Percentiles rank a stretch among this genome's conserved stretches.
phyloP scores from a whole-genome alignment of 768 basidiomycete species.

The Hirschioporus abietinus region DNA sequence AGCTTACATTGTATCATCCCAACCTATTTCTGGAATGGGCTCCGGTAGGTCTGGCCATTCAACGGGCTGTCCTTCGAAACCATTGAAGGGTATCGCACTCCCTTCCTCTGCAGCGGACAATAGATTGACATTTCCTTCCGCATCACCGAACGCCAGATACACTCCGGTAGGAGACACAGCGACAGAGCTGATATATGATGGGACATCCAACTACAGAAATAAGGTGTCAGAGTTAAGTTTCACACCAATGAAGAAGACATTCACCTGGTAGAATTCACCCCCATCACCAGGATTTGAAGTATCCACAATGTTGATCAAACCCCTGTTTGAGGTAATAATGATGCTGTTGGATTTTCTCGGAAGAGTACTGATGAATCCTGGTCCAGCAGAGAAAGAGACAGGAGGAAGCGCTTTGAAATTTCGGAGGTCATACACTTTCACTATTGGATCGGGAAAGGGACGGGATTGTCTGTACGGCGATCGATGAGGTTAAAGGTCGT shows the following conservation, averaged over 20 bases:
- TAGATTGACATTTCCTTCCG: conserved; percentile 78
- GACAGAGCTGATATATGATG: conserved; percentile 72
- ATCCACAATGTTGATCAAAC: conserved; percentile 83
- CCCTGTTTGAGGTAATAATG: conserved; percentile 72
- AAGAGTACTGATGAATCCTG: conserved; percentile 77
- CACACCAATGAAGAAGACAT: conserved; percentile 6
- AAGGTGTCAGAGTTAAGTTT: neutral
- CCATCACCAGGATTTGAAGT: conserved; percentile 60
- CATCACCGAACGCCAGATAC: conserved; percentile 92
- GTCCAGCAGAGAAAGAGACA: conserved; percentile 80
- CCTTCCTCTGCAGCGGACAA: conserved; percentile 64
- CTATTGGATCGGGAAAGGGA: conserved; percentile 84
- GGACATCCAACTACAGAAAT: conserved; percentile 52
- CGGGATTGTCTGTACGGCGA: conserved; percentile 62
- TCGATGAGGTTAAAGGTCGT: conserved; percentile 12
- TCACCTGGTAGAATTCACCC: conserved; percentile 78
- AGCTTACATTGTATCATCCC: conserved; percentile 76
- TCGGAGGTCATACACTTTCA: conserved; percentile 89
- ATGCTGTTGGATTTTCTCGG: conserved; percentile 73
- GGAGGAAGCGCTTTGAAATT: conserved; percentile 80
- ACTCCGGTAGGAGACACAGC: conserved; percentile 82
- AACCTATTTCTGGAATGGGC: conserved; percentile 64
- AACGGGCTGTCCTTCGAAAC: conserved; percentile 79
- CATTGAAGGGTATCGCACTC: conserved; percentile 68
- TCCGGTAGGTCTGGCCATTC: conserved; percentile 81